Evolutionary conservation across 108 stramenopile genomes (phyloP), one percentile per base, ranked within the genome.

Genomic region (Pseudonitzschia pungens): DNA sequence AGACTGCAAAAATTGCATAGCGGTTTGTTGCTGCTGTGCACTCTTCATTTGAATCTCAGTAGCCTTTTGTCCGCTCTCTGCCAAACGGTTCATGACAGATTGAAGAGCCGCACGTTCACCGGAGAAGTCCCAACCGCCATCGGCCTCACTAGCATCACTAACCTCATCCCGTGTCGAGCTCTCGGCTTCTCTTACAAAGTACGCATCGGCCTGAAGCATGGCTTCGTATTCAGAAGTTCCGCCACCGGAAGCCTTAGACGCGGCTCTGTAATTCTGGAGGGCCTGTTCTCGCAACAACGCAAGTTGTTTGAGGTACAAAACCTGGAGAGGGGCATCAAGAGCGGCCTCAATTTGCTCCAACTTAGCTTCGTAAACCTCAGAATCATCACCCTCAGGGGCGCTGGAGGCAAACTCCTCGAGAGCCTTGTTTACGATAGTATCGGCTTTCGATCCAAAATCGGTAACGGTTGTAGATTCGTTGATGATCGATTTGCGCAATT

Each of bases 171-270:
- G 92, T 7, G 93, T 97, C 69, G 90, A 75, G 2, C 75, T 88
- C 65, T 96, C 93, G 42, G 98, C 98, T 22, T 77, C 88, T 27
- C 81, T 80, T 7, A 84, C 70, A 81, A 97, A 98, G 52, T 76
- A 80, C n/a, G 85, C 83, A 73, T 97, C 98, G 42, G 97, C 96
- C 22, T 86, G 88, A 21, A 93, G 79, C 96, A 98, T 97, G 74
- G 97, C 96, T 78, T 98, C 95, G 81, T 95, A 98, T 67, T 98
- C 96, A 57, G 85, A 89, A 8, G 89, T 77, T 68, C 93, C 92
- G 20, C 60, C 32, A 15, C 33, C 60, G 40, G 91, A 81, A 28
- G 89, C 85, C 42, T 87, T 86, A 21, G 89, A 71, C 15, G 88
- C 80, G 18, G 91, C 77, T 65, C 91, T 87, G 83, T 92, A 98